These are phyloP conservation scores for Stellera chamaejasme DNA, from an alignment of 345 rosid genomes.

Conservation along the genomic window DNA sequence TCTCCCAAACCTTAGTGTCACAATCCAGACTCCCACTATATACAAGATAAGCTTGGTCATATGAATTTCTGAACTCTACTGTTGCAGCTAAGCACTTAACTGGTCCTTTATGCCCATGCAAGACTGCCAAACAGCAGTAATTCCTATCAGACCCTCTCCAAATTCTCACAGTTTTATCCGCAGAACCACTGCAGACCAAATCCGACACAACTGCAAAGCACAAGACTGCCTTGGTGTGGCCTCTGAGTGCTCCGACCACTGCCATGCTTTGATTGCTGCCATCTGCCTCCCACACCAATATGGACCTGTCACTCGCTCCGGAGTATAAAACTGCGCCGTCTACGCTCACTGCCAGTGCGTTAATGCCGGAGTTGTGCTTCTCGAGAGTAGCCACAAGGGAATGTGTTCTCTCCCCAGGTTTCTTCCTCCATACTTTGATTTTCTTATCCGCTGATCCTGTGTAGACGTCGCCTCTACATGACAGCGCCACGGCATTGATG, in stretches of 20 bases:
- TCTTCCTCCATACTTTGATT: slow-evolving; percentile 73
- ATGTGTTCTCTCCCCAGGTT: slow-evolving; percentile 41
- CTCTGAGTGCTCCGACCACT: slow-evolving; percentile 51
- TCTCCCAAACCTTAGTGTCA: slow-evolving; percentile 78
- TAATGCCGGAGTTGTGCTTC: slow-evolving; percentile 69
- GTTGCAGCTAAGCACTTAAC: slow-evolving; percentile 80
- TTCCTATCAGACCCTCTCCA: slow-evolving; percentile 44
- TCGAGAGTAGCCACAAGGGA: slow-evolving; percentile 40
- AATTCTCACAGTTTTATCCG: slow-evolving; percentile 65
- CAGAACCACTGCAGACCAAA: slow-evolving; percentile 78
- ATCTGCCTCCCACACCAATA: slow-evolving; percentile 62
- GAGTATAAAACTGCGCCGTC: slow-evolving; percentile 54
- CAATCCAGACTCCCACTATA: slow-evolving; percentile 87
- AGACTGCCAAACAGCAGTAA: slow-evolving; percentile 50
- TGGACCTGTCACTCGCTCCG: slow-evolving; percentile 68
- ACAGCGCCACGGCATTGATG: slow-evolving; percentile 60
- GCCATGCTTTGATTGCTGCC: slow-evolving; percentile 27
- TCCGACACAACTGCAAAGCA: slow-evolving; percentile 51
- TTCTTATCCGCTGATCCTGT: slow-evolving; percentile 85
- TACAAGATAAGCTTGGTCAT: slow-evolving; percentile 32
- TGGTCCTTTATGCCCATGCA: slow-evolving; percentile 82
- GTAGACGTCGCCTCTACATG: slow-evolving; percentile 52
- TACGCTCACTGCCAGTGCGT: slow-evolving; percentile 60
- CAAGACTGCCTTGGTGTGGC: slow-evolving; percentile 67
- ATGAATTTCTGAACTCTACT: slow-evolving; percentile 19